These are phyloP conservation scores for Phytophthora nicotianae DNA, from an alignment of 352 stramenopile species.

Conservation along the genomic window DNA sequence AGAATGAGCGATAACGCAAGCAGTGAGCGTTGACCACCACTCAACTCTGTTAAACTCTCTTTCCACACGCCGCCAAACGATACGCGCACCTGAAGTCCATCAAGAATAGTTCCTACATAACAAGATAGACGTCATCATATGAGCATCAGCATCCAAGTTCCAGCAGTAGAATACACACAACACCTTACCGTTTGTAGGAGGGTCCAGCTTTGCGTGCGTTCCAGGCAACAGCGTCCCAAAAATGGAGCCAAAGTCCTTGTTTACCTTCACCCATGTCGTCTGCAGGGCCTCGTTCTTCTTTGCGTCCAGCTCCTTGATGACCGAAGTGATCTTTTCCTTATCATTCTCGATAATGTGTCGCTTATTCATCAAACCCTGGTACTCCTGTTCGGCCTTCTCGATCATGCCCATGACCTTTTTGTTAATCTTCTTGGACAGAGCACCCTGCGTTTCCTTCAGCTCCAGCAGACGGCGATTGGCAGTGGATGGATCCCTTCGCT, in stretches of 20 bases:
- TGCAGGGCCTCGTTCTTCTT: conserved; percentile 98
- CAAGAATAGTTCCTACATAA: conserved; percentile 75
- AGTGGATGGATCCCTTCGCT: conserved; percentile 81
- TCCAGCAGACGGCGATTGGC: conserved; percentile 89
- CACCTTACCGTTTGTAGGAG: conserved; percentile 86
- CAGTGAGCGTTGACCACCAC: conserved; percentile 98
- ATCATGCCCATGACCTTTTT: conserved; percentile 99
- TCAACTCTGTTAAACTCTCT: conserved; percentile 98
- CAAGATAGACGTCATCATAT: conserved; percentile 9
- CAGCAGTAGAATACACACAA: not conserved
- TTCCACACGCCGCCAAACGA: conserved; percentile 99
- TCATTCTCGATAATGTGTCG: conserved; percentile 99
- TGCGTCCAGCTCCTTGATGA: conserved; percentile 99
- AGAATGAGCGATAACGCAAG: conserved; percentile 99
- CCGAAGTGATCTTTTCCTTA: conserved; percentile 98
- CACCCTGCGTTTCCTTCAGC: conserved; percentile 93
- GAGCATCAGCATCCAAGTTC: conserved; percentile 1
- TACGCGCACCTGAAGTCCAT: conserved; percentile 99
- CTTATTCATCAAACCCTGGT: conserved; percentile 98
- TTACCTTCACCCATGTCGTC: conserved; percentile 99
- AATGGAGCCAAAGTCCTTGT: conserved; percentile 99
- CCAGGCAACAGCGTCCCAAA: conserved; percentile 98
- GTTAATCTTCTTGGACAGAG: conserved; percentile 98
- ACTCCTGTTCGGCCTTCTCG: conserved; percentile 99
- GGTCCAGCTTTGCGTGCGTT: conserved; percentile 98